Conservation (phyloP, 441 rosid genomes). For the Pelargonium citronellum region DNA sequence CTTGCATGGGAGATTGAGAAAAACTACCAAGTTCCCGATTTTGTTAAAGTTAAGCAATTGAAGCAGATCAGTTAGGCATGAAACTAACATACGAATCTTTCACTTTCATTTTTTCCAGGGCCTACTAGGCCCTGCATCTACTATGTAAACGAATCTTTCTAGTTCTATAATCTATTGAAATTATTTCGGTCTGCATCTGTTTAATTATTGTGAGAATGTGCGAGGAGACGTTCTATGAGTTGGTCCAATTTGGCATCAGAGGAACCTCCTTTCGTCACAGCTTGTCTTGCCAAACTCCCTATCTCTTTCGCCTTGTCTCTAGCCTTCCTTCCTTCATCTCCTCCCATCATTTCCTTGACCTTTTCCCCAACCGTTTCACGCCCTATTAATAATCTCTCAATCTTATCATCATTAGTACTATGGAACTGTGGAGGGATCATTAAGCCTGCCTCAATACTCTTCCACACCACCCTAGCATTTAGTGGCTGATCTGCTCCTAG, state of each 20-base stretch:
- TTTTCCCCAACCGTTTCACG: conserved; percentile 22
- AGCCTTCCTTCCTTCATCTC: conserved; percentile 29
- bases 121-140: no score
- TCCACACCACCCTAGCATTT: conserved; percentile 29
- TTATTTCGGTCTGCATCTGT: background rate
- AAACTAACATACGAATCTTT: background rate
- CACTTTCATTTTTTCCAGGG: no score
- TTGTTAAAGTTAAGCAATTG: conserved; percentile 59
- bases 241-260: background rate
- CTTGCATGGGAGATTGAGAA: conserved; percentile 95
- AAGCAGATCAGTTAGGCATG: conserved; percentile 36
- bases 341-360: conserved; percentile 35
- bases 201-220: background rate
- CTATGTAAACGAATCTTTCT: no score
- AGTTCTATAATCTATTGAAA: no score
- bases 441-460: conserved; percentile 23
- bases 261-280: background rate
- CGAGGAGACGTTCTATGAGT: background rate
- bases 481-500: conserved; percentile 31
- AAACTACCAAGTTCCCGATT: conserved; percentile 43
- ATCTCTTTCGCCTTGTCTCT: conserved; percentile 11
- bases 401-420: background rate
- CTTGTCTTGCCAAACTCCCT: background rate
- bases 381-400: conserved; percentile 6
- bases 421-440: conserved; percentile 9